These are phyloP conservation scores for Trametes pubescens DNA, from an alignment of 1,284 basidiomycete genomes.

Conservation along the genomic window DNA sequence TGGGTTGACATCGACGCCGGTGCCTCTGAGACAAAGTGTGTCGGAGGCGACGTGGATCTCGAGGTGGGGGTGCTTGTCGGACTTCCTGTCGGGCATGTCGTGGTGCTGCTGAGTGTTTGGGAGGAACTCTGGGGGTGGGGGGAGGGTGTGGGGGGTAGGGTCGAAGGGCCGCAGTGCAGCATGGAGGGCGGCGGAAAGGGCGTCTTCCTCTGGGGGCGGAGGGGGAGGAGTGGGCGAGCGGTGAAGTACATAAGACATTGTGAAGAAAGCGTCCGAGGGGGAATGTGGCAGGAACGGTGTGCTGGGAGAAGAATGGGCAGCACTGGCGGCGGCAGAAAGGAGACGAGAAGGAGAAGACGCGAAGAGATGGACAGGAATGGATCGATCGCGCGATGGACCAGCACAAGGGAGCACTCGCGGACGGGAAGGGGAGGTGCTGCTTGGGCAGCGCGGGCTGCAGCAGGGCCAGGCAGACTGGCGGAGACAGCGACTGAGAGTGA, in stretches of 20 bases:
- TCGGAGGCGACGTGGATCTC: constrained; percentile 82
- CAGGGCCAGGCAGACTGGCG: constrained; percentile 1
- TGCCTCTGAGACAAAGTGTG: constrained; percentile 76
- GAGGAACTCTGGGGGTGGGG: constrained; percentile 45
- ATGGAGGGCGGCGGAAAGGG: constrained; percentile 44
- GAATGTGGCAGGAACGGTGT: neutral
- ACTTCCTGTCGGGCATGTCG: constrained; percentile 51
- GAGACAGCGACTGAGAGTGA: neutral
- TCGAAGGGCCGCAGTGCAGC: constrained; percentile 42
- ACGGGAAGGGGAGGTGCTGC: constrained; percentile 7
- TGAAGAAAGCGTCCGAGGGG: constrained; percentile 5
- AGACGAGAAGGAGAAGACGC: constrained; percentile 19
- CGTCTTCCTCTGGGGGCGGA: constrained; percentile 41
- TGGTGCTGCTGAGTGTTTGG: constrained; percentile 41
- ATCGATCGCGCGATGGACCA: constrained; percentile 10
- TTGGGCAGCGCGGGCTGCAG: neutral
- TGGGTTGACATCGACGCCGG: constrained; percentile 85
- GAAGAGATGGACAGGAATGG: constrained; percentile 21
- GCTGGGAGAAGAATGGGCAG: neutral
- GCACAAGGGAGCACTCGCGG: constrained; percentile 13
- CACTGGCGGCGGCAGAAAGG: constrained; percentile 4
- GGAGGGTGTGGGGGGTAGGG: constrained; percentile 25
- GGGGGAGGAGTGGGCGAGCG: constrained; percentile 33
- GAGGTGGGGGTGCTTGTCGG: constrained; percentile 60
- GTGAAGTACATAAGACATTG: constrained; percentile 43